Conservation (phyloP, 2,329 filamentous ascomycete genomes). For the Botryosphaeria agaves region DNA sequence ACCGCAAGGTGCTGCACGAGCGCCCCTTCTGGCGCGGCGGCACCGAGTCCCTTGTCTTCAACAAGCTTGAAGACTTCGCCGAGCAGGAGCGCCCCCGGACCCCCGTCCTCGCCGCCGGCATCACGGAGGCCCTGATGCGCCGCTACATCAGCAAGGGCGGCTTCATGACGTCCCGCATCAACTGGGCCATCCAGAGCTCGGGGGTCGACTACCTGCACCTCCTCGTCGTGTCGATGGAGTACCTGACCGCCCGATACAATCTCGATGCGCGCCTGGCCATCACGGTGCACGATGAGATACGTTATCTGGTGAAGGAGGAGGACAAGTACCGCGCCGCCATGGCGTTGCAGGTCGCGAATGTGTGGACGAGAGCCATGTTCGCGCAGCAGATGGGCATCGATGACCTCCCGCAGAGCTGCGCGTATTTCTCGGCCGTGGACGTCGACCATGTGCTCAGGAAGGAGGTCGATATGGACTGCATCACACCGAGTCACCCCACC, state of each 20-base stretch:
- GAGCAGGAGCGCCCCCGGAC: conserved; percentile 84
- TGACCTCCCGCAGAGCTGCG: conserved; percentile 83
- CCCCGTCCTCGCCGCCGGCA: conserved; percentile 82
- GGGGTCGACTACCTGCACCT: conserved; percentile 96
- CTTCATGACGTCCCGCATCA: conserved; percentile 92
- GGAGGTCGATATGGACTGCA: conserved; percentile 94
- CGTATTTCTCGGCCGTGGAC: conserved; percentile 90
- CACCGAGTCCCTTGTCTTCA: conserved; percentile 96
- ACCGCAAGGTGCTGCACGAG: conserved; percentile 51
- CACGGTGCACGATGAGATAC: conserved; percentile 94
- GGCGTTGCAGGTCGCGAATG: conserved; percentile 81
- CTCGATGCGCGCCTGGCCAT: conserved; percentile 74
- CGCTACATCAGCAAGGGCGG: conserved; percentile 75
- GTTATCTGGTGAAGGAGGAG: conserved; percentile 71
- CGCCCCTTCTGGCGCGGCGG: conserved; percentile 85
- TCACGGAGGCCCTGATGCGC: conserved; percentile 86
- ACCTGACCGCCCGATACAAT: conserved; percentile 69
- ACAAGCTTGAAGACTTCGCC: conserved; percentile 93
- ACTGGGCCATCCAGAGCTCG: conserved; percentile 97
- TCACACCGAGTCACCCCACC: conserved; percentile 70
- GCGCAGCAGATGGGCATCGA: conserved; percentile 91
- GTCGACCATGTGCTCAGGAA: conserved; percentile 93
- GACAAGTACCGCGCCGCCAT: conserved; percentile 83
- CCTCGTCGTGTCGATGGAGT: conserved; percentile 87
- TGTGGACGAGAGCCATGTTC: conserved; percentile 98